phyloP scores from a whole-genome alignment of 73 alveolate species.

The Blepharisma japonicum region DNA sequence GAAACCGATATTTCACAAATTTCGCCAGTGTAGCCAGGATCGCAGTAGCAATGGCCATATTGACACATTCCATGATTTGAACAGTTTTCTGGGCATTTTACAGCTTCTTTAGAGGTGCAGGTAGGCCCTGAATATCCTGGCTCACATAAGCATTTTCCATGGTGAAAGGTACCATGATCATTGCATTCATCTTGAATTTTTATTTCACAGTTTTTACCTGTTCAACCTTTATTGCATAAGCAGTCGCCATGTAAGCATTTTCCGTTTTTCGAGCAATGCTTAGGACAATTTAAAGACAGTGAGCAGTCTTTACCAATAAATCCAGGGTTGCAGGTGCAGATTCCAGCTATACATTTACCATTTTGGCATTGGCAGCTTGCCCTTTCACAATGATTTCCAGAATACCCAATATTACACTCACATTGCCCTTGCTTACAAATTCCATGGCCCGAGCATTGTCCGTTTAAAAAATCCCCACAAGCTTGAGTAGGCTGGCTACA shows the following conservation, averaged over 20 bases:
- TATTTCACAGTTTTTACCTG: slow-evolving; percentile 17
- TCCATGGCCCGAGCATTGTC: slow-evolving; percentile 25
- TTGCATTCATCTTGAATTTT: slow-evolving; percentile 11
- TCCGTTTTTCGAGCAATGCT: background rate
- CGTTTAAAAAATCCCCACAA: background rate
- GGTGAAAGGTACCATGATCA: background rate
- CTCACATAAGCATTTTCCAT: background rate
- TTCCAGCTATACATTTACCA: too few relatives aligned
- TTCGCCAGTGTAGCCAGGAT: background rate
- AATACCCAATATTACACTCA: slow-evolving; percentile 1
- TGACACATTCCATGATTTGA: background rate
- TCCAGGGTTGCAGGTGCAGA: too few relatives aligned
- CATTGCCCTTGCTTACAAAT: background rate
- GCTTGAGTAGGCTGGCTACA: background rate
- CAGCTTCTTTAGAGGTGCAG: background rate
- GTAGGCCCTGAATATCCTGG: background rate
- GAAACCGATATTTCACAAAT: background rate
- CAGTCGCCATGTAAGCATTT: background rate
- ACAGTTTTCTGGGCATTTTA: background rate
- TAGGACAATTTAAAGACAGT: background rate
- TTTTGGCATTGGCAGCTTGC: too few relatives aligned
- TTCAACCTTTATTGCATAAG: background rate
- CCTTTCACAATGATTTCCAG: background rate
- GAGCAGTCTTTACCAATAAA: too few relatives aligned
- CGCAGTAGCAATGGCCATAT: background rate